Base-by-base conservation (phyloP, 202 grass and related monocot genomes). In the Dendrocalamus latiflorus region DNA sequence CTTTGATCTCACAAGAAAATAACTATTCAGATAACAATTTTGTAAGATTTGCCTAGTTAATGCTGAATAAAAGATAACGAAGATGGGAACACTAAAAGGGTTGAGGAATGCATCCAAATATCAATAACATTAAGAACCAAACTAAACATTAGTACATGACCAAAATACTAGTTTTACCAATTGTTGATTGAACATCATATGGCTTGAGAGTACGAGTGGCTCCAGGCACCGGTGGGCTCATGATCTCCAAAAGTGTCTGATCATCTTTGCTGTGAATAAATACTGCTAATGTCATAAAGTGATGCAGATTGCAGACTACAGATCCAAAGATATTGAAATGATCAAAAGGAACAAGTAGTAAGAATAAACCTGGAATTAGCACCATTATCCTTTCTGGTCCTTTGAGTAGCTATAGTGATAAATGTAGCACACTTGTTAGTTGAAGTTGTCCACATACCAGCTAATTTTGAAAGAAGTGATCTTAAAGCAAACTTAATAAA, bases 331-430 rank as follows among this genome's bases (percentile, higher is more conserved):
- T 11, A 73, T 8, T 11, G 9, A 75, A 76, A 47, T 25, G 6
- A 65, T 41, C 1, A 33, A 7, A 53, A 76, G 3, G 34, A 39
- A 70, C 17, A 24, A 14, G 9, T 72, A 72, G 48, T 9, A 4
- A 33, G 38, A 57, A 58, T 15, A 30, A 60, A 95, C 90, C 93
- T 87, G 25, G 74, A 60, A 5, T 22, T 56, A 30, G 65, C 30
- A 58, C 30, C 47, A 64, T 73, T 84, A 42, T 44, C 56, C 56
- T 81, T 28, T 48, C 85, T 48, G 30, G 65, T 51, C 41, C 15
- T 83, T 51, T 85, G 72, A 80, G 71, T 55, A 77, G 62, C 86
- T 85, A 84, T 51, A 61, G 38, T 42, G 49, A 22, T 62, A 26
- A 61, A 10, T 51, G 49, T 8, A 51, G 49, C 49, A 20, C 47